phyloP scores from a whole-genome alignment of 2,329 filamentous ascomycete species.

The Aspergillus sp. region DNA sequence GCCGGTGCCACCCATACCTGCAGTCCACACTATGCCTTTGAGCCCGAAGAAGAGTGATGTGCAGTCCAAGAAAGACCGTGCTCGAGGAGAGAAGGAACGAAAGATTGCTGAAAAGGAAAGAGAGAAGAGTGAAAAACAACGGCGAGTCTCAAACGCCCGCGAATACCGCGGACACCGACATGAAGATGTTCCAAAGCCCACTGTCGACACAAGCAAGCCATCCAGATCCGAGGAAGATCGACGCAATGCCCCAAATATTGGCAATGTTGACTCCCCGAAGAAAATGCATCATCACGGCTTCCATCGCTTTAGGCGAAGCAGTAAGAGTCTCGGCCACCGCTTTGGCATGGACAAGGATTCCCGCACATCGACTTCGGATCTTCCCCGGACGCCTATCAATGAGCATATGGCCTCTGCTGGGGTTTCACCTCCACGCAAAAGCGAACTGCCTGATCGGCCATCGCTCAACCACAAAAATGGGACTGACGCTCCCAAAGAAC shows the following conservation, averaged over 20 bases:
- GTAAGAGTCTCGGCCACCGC: constrained; percentile 72
- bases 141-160: constrained; percentile 54
- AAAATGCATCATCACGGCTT: constrained; percentile 43
- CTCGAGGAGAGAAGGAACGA: constrained; percentile 52
- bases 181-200: constrained; percentile 54
- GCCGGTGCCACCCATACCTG: constrained; percentile 21
- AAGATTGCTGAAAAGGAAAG: constrained; percentile 42
- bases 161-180: constrained; percentile 38
- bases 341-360: constrained; percentile 43
- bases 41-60: constrained; percentile 57
- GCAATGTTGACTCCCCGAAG: constrained; percentile 37
- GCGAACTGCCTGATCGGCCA: constrained; percentile 7
- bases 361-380: constrained; percentile 21
- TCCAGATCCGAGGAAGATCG: constrained; percentile 51
- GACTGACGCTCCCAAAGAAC: constrained; percentile 14
- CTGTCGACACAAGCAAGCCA: constrained; percentile 60
- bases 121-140: constrained; percentile 51
- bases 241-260: constrained; percentile 24
- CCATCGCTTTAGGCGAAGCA: constrained; percentile 61
- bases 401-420: constrained; percentile 11
- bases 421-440: constrained; percentile 9
- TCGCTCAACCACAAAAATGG: constrained; percentile 6
- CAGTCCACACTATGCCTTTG: constrained; percentile 25
- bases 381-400: constrained; percentile 13
- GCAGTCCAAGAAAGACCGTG: constrained; percentile 62